Evolutionary conservation across 2,329 filamentous ascomycete species (phyloP).

Genomic region (Metarhizium guizhouense): DNA sequence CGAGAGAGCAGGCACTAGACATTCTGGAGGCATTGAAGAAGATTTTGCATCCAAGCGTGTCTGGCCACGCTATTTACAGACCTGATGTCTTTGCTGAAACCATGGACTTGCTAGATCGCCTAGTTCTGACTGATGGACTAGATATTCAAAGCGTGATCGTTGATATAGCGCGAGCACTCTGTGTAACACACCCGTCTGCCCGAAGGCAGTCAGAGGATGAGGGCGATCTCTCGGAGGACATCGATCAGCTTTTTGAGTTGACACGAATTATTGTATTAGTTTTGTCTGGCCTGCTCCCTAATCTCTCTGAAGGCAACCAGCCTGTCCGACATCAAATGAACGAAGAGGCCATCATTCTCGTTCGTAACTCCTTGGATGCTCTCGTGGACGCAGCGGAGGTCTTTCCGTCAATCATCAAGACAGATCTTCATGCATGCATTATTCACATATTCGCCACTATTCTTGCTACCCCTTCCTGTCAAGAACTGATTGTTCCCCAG

Average conservation of each 20-base stretch:
- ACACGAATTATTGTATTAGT: conserved; percentile 95
- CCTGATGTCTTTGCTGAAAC: conserved; percentile 95
- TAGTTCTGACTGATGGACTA: conserved; percentile 83
- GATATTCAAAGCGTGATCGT: conserved; percentile 89
- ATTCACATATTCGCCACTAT: conserved; percentile 95
- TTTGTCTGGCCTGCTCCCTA: conserved; percentile 77
- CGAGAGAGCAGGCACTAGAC: conserved; percentile 71
- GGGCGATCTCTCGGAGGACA: conserved; percentile 84
- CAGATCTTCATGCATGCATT: conserved; percentile 91
- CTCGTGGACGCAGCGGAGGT: conserved; percentile 92
- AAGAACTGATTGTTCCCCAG: conserved; percentile 81
- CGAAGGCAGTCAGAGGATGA: conserved; percentile 48
- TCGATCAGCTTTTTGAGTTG: conserved; percentile 94
- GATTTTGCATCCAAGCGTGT: conserved; percentile 88
- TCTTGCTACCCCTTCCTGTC: conserved; percentile 73
- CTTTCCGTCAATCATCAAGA: conserved; percentile 93
- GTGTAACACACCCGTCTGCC: conserved; percentile 84
- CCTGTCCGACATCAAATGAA: conserved; percentile 68
- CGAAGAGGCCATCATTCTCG: conserved; percentile 75
- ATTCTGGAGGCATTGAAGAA: conserved; percentile 90
- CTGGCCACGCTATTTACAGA: conserved; percentile 92
- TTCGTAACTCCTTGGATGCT: conserved; percentile 73
- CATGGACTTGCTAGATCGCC: conserved; percentile 87
- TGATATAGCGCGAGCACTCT: conserved; percentile 83
- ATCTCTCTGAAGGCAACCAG: conserved; percentile 58